Base-by-base conservation (phyloP, 345 rosid species). In the Gossypium anomalum region DNA sequence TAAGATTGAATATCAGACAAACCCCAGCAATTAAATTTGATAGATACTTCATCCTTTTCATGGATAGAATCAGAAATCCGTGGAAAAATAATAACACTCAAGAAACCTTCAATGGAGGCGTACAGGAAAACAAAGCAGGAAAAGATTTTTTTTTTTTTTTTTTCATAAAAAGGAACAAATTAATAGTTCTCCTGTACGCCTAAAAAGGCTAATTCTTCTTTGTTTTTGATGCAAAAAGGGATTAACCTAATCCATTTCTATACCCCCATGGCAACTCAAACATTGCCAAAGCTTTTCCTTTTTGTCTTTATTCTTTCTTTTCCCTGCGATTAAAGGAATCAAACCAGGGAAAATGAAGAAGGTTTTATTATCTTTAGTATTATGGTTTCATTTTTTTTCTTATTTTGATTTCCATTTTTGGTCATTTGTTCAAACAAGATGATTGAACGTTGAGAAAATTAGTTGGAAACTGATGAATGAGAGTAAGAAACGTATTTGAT, bases 331-430 rank as follows among this genome's bases (percentile, higher is more conserved):
- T 27, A 63, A 44, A 49, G 85, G 80, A 74, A 74, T 67, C 75
- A 79, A 81, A 82, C 89, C 86, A 85, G 84, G 41, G 27, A 83
- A 82, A 85, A 83, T 80, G 78, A 78, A 80, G 79, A 78, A 73
- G 82, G 69, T 74, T 79, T 77, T 81, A 22, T 73, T 79, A 68
- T 79, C 67, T 76, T 81, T 70, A 70, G 75, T 77, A 45, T 77
- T 51, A 64, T 61, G 20, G 41, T 19, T 51, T 66, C 38, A 12
- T 63, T 74, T 15, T 52, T 57, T 75, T 55, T 70, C 52, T 73
- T 61, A 73, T 73, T 74, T 75, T 67, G 44, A 43, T 55, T 65
- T 72, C 81, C 82, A 73, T 81, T 23, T 82, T 83, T 81, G 78
- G 81, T 80, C 62, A 6, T 48, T 29, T 19, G 29, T 29, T 57